Evolutionary conservation across 2,329 filamentous ascomycete genomes (phyloP).

Genomic region (Stagonosporopsis tanaceti): DNA sequence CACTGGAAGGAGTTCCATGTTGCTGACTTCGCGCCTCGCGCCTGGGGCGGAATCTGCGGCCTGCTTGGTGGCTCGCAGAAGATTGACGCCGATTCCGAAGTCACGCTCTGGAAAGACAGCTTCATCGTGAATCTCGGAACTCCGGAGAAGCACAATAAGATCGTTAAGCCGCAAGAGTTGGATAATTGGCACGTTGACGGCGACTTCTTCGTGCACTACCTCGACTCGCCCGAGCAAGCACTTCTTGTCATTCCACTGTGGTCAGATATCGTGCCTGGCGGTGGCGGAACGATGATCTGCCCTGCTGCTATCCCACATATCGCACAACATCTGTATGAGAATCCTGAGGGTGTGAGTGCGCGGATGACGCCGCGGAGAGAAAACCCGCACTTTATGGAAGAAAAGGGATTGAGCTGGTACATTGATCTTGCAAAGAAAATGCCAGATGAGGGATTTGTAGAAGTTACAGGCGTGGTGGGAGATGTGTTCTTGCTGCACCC

Average conservation of each 20-base stretch:
- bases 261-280: slow-evolving; percentile 66
- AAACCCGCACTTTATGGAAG: slow-evolving; percentile 56
- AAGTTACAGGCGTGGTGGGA: slow-evolving; percentile 62
- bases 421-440: slow-evolving; percentile 49
- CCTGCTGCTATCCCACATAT: slow-evolving; percentile 65
- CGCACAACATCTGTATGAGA: slow-evolving; percentile 64
- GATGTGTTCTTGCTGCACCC: slow-evolving; percentile 68
- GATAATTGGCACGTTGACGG: slow-evolving; percentile 73
- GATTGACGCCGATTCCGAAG: slow-evolving; percentile 46
- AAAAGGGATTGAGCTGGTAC: slow-evolving; percentile 56
- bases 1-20: slow-evolving; percentile 64
- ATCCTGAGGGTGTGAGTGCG: slow-evolving; percentile 72
- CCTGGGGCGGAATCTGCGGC: slow-evolving; percentile 72
- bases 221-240: slow-evolving; percentile 74
- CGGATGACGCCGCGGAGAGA: slow-evolving; percentile 65
- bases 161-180: slow-evolving; percentile 62
- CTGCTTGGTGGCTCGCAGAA: slow-evolving; percentile 67
- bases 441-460: slow-evolving; percentile 58
- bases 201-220: slow-evolving; percentile 76
- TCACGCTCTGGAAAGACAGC: slow-evolving; percentile 69
- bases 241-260: slow-evolving; percentile 74
- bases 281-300: slow-evolving; percentile 72
- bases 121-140: slow-evolving; percentile 75
- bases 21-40: slow-evolving; percentile 67
- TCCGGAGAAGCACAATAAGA: slow-evolving; percentile 57